A percentile compares a stretch with the other conserved stretches of the same genome.
Evolutionary conservation across 1,139 yeast species (phyloP).

Genomic region (Petasospora rhodanensis): DNA sequence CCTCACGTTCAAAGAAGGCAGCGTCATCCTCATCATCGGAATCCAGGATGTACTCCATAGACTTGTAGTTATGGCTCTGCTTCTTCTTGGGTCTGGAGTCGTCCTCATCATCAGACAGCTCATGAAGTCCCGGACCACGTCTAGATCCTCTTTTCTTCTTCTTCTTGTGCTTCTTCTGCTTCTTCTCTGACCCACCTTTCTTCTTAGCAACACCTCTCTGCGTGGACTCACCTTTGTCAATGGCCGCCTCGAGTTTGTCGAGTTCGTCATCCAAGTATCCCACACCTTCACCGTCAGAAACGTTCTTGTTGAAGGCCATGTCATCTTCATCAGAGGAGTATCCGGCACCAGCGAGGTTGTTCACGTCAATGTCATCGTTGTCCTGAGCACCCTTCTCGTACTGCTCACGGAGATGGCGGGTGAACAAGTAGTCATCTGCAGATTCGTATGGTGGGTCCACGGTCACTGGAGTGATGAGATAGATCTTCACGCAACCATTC

Average conservation of each 20-base stretch:
- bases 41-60: constrained; percentile 49
- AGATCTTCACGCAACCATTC: constrained; percentile 28
- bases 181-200: constrained; percentile 10
- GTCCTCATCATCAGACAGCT: constrained; percentile 17
- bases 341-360: constrained; percentile 10
- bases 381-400: constrained; percentile 5
- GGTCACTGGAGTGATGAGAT: constrained; percentile 29
- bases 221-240: constrained; percentile 11
- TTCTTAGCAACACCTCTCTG: constrained; percentile 13
- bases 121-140: constrained; percentile 14
- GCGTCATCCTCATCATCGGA: constrained; percentile 57
- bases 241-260: constrained; percentile 18
- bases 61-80: constrained; percentile 8
- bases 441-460: too few relatives aligned
- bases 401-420: constrained; percentile 12
- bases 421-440: constrained; percentile 21
- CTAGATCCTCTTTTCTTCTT: constrained; percentile 3
- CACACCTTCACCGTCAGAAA: constrained; percentile 15
- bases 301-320: constrained; percentile 14
- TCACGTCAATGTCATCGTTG: constrained; percentile 10
- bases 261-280: constrained; percentile 27
- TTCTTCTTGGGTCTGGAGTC: constrained; percentile 2
- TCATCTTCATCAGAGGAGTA: constrained; percentile 21
- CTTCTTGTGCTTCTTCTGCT: constrained; percentile 8
- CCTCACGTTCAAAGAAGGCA: constrained; percentile 57